phyloP scores from a whole-genome alignment of 331 rosid species.

The Arachis monticola region DNA sequence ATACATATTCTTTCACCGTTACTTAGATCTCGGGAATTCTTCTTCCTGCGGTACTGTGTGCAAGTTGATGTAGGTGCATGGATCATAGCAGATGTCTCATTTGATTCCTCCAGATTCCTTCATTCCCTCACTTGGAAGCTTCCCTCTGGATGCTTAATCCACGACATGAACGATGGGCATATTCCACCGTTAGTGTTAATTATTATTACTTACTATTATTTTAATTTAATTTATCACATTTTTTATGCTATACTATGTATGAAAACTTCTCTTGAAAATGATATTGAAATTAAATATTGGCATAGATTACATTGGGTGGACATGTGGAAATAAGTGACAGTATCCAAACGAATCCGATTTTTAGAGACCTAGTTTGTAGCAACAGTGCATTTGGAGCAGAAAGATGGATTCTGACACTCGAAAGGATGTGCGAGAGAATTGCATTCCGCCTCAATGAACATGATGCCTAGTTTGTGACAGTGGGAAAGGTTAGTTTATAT shows the following conservation, averaged over 20 bases:
- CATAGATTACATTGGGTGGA: conserved; percentile 76
- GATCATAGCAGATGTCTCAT: conserved; percentile 69
- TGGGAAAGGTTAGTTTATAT: neutral
- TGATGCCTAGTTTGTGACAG: conserved; percentile 34
- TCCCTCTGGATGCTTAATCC: conserved; percentile 85
- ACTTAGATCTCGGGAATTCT: conserved; percentile 56
- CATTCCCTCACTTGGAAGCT: conserved; percentile 55
- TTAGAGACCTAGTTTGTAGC: conserved; percentile 51
- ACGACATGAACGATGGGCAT: conserved; percentile 54
- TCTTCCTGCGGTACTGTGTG: conserved; percentile 65
- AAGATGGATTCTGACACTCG: conserved; percentile 66
- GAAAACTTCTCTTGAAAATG: neutral
- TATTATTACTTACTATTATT: too few species aligned
- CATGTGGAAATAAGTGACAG: conserved; percentile 75
- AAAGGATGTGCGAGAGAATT: conserved; percentile 75
- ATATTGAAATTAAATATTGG: neutral
- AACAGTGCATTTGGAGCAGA: conserved; percentile 64
- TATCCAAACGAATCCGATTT: conserved; percentile 52
- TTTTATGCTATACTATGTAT: neutral
- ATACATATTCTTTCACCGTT: conserved; percentile 74
- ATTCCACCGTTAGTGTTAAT: conserved; percentile 49
- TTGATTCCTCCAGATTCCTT: conserved; percentile 37
- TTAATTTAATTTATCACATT: neutral
- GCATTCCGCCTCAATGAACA: conserved; percentile 25
- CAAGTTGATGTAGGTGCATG: conserved; percentile 55